Evolutionary conservation across 2,329 filamentous ascomycete species (phyloP), one percentile per base, ranked within the genome.

Genomic region (Microthyrium microscopicum): DNA sequence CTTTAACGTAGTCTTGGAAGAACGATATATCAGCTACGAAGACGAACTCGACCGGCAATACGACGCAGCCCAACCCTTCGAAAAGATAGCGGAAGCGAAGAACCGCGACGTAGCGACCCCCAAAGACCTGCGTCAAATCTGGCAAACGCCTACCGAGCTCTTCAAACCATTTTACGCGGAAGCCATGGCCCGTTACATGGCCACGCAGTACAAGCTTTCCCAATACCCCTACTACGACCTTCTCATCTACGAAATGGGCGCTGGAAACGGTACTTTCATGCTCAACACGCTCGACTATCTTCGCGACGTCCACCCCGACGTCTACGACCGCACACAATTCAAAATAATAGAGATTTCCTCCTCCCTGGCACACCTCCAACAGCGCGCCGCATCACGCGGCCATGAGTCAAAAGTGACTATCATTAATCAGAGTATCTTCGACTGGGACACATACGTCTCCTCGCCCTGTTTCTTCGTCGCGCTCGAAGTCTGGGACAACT

Each of bases 401-500:
- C 89, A 98, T 56, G 59, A 67, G 3, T 75, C 75, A 50, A 87
- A 84, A 49, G 84, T 95, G 36, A 81, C 93, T 46, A 93, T 98
- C 52, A 76, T 95, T 57, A 94, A 95, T 59, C 72, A 74, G 45
- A 91, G 81, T 48, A 80, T 98, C 50, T 95, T 98, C 50, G 83
- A 93, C 54, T 98, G 89, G 87, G 63, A 77, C 42, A 70, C 71
- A 29, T 81, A 79, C 43, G 81, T 94, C n/a, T 77, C 83, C 6
- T 80, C 77, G 3, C 89, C 87, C 0, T 95, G 89, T 61, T 98
- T 92, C 65, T 95, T 98, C 64, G 70, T 98, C 26, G 89, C 87
- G 28, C 78, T 98, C 57, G 89, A 98, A 57, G 89, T 98, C 43
- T 93, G 94, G 49, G 89, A 98, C 62, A 98, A 98, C 59, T 95